Evolutionary conservation across 2,329 filamentous ascomycete species (phyloP), one percentile per base, ranked within the genome.

Genomic region (Cytospora chrysosperma): DNA sequence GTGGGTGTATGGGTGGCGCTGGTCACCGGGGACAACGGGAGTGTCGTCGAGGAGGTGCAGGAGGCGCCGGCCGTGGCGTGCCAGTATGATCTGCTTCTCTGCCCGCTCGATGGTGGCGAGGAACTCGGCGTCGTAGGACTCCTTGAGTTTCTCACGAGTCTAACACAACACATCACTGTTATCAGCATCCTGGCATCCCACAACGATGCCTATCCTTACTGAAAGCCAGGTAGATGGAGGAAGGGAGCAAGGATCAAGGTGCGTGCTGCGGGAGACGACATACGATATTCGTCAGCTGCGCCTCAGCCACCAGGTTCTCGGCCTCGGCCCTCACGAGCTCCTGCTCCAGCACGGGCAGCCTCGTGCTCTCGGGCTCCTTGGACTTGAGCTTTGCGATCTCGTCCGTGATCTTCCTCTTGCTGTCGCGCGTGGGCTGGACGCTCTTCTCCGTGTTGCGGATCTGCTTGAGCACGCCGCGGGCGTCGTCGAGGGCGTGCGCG

Each of bases 301-400:
- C 95, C 78, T 99, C 95, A 1, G 95, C 95, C 56, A 99, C 95
- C 64, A 99, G 79, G 72, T 92, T 96, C 81, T 98, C 93, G 3
- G 95, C 95, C 81, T 99, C 95, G 27, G 94, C 93, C 69, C 95
- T 85, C 59, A 99, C 93, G 59, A 99, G 87, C 81, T 98, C 95
- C 80, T 99, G 95, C 81, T 99, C 95, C 60, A 98, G 83, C 26
- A 89, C 89, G 40, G 92, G 88, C 61, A 98, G 81, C 74, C 87
- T 91, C 32, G 91, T 83, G 72, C 89, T 96, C 73, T 90, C 86
- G 8, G 93, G 93, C 77, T 98, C 95, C 81, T 95, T 97, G 76
- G 89, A 85, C 82, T 96, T 97, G 70, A 97, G 79, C 77, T 88
- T 91, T 69, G 91, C 88, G 71, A 99, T 97, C 77, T 99, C 94